These are phyloP conservation scores for Nitzschia sp. DNA, from an alignment of 108 stramenopile genomes.

Conservation along the genomic window DNA sequence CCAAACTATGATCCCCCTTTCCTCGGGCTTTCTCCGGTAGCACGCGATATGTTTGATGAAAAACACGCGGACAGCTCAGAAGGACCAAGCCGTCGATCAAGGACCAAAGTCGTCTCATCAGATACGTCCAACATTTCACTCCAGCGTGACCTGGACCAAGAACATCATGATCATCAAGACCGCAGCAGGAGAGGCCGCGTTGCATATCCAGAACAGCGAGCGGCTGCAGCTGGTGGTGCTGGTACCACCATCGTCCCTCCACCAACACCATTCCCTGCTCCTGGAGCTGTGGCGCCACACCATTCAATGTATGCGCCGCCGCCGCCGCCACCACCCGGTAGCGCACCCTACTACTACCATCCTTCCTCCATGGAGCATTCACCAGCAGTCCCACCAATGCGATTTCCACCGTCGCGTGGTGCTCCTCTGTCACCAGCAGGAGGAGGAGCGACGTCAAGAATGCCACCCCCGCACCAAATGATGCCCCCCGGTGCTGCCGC, in stretches of 20 bases:
- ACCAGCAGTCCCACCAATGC: background rate
- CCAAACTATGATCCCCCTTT: too few relatives aligned
- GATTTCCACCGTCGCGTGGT: background rate
- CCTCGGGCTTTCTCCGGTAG: conserved; percentile 1
- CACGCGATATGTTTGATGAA: conserved; percentile 7
- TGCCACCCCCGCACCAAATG: background rate
- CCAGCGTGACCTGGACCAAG: too few relatives aligned
- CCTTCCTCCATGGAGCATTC: background rate
- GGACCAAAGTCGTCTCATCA: background rate
- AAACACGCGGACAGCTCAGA: too few relatives aligned
- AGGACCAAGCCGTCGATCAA: background rate
- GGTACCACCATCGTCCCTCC: too few relatives aligned
- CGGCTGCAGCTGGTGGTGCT: too few relatives aligned
- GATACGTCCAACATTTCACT: too few relatives aligned
- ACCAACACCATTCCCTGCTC: too few relatives aligned
- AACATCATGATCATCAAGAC: too few relatives aligned
- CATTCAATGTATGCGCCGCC: background rate
- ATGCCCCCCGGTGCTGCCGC: background rate
- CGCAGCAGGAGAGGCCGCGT: too few relatives aligned
- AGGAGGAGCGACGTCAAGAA: too few relatives aligned
- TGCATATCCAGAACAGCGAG: background rate
- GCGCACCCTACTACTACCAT: background rate
- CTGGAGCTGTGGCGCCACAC: too few relatives aligned
- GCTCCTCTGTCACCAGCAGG: background rate
- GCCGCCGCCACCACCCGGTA: background rate